Evolutionary conservation across 441 rosid genomes (phyloP).

Genomic region (Erodium moschatum): DNA sequence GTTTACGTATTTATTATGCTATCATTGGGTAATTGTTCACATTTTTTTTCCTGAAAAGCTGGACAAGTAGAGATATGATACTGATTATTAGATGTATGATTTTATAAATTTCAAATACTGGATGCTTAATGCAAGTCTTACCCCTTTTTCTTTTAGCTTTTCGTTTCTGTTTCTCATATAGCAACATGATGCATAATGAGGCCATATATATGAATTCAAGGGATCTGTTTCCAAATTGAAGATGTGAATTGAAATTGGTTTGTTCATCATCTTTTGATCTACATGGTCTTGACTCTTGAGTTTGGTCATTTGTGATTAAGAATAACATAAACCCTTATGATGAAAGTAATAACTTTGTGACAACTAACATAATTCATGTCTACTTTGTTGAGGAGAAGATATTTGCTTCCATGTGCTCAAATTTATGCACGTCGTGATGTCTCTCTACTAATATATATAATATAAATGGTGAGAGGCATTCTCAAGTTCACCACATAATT

Average conservation of each 20-base stretch:
- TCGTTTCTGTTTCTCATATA: neutral
- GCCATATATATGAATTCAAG: neutral
- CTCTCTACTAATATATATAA: neutral
- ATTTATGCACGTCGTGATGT: neutral
- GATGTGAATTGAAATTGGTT: neutral
- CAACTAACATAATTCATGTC: neutral
- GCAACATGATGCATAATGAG: neutral
- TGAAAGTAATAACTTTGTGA: slow-evolving; percentile 1
- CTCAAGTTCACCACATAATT: neutral
- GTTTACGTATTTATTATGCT: neutral
- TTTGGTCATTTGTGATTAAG: neutral
- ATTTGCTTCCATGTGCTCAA: too few relatives aligned
- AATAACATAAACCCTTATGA: neutral
- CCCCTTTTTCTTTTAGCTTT: neutral
- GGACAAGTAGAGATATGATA: too few relatives aligned
- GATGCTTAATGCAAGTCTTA: neutral
- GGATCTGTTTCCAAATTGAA: neutral
- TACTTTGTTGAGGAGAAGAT: neutral
- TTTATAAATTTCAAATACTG: neutral
- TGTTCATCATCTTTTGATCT: neutral
- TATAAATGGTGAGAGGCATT: neutral
- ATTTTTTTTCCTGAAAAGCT: neutral
- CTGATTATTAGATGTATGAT: neutral
- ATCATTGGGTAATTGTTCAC: neutral
- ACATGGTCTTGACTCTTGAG: neutral